Evolutionary conservation across 371 early-diverging fungal species (phyloP), one percentile per base, ranked within the genome.

Genomic region (Furculomyces boomerangus): DNA sequence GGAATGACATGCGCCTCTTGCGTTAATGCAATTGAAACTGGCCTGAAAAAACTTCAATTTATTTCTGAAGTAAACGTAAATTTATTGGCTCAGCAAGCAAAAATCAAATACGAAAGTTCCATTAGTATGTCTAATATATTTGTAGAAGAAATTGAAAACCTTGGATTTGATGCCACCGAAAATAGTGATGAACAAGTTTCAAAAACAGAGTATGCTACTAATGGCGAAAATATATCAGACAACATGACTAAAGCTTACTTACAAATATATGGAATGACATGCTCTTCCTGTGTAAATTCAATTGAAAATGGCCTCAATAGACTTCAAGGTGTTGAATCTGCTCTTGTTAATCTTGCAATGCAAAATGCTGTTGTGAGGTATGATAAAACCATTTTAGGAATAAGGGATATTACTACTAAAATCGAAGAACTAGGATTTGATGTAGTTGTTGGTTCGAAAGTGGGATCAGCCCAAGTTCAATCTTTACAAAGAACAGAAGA

Each of bases 1-100:
- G 92, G 90, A 5, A 90, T 91, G 91, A 86, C 90, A 22, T 90
- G 91, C 66, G 78, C 80, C 27, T 80, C 84, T 1, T 90, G 91
- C 63, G 88, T 90, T 7, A 76, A 74, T 37, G 71, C 78, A n/a
- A 84, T 90, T 30, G 86, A 89, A 59, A 64, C 67, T 20, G 69
- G 73, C 2, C 61, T 87, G 40, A 51, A 56, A 24, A 50, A 46
- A 0, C 62, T 63, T 0, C 62, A 70, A 0, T 83, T 83, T 10
- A 62, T 83, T 3, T 39, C 63, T 1, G 63, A 67, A 5, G 73
- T 83, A 57, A 75, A 74, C 50, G 81, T 82, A 0, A 71, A 80
- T 0, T 64, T 93, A 31, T 67, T 90, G 35, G 79, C 91, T 5
- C 89, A 95, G 63, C 74, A 83, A 2, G 93, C 88, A 0, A 79